Conservation (phyloP, 108 stramenopile genomes). For the Ochromonas danica region DNA sequence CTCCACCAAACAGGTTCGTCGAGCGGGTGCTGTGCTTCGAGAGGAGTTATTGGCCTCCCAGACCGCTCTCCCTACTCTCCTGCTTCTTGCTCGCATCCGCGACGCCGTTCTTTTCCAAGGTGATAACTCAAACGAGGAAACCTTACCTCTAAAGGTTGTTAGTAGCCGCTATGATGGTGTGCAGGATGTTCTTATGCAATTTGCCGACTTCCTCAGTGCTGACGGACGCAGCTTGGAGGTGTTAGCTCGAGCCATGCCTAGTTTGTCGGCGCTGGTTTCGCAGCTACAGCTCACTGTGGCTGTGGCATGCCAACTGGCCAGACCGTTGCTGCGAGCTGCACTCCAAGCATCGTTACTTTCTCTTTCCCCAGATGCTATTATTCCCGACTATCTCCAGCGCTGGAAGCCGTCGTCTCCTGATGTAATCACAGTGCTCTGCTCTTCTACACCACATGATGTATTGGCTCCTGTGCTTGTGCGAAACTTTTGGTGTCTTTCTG, state of each 20-base stretch:
- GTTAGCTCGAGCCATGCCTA: background rate
- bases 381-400: background rate
- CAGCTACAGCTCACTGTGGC: background rate
- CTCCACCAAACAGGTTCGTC: background rate
- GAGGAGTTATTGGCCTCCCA: background rate
- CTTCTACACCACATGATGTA: background rate
- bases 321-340: constrained; percentile 6
- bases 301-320: background rate
- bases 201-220: constrained; percentile 25
- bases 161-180: background rate
- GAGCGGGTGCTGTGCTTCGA: background rate
- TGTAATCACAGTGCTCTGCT: background rate
- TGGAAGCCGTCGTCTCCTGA: constrained; percentile 3
- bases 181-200: constrained; percentile 27
- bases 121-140: background rate
- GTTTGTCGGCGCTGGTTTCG: background rate
- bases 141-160: background rate
- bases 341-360: background rate
- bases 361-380: background rate
- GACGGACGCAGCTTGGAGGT: background rate
- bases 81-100: constrained; percentile 2
- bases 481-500: background rate
- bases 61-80: constrained; percentile 9
- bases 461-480: background rate
- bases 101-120: background rate